Conservation (phyloP, 176 grass and related monocot species). For the Coix lacrymajobi region DNA sequence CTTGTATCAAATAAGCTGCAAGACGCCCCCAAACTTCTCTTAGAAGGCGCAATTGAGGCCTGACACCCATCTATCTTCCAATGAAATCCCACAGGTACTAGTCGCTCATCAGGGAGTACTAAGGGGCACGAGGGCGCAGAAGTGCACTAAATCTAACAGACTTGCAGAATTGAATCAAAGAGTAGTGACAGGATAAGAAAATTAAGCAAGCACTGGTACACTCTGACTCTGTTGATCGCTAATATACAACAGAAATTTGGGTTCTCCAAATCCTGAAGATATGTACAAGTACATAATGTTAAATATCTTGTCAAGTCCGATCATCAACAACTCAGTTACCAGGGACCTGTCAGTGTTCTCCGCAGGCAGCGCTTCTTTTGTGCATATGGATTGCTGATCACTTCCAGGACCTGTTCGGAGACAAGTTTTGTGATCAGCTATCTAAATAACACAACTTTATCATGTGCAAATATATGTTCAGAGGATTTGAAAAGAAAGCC, state of each 20-base stretch:
- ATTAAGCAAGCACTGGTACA: slow-evolving; percentile 24
- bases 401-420: slow-evolving; percentile 43
- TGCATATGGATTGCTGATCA: slow-evolving; percentile 30
- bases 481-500: not conserved
- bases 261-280: slow-evolving; percentile 31
- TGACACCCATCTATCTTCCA: not conserved
- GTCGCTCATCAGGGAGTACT: not conserved
- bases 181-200: slow-evolving; percentile 9
- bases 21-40: not conserved
- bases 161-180: not conserved
- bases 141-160: not conserved
- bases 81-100: not conserved
- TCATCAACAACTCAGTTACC: slow-evolving; percentile 36
- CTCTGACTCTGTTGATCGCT: slow-evolving; percentile 21
- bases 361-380: slow-evolving; percentile 66
- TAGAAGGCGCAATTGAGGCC: not conserved
- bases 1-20: not conserved
- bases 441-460: not conserved
- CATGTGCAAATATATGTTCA: not conserved
- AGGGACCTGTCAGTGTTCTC: slow-evolving; percentile 73
- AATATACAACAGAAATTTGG: slow-evolving; percentile 35
- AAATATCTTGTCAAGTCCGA: slow-evolving; percentile 34
- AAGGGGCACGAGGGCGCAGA: not conserved
- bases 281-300: slow-evolving; percentile 41
- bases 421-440: not conserved